Percentiles rank a stretch among this genome's conserved stretches.
Evolutionary conservation across 768 basidiomycete genomes (phyloP).

Genomic region (Lactifluus subvellereus): DNA sequence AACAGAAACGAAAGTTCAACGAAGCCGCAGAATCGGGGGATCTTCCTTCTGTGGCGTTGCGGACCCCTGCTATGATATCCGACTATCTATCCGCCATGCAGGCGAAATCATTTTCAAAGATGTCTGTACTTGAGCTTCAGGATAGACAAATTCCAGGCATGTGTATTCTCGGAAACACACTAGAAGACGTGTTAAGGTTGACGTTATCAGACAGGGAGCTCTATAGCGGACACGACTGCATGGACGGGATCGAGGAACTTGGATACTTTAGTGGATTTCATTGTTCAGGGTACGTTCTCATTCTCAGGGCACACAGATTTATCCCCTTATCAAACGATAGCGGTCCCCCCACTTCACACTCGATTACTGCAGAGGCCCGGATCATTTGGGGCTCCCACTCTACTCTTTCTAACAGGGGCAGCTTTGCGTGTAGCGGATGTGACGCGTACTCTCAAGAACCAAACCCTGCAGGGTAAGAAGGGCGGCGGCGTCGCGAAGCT

Average conservation of each 20-base stretch:
- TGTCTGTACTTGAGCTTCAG: conserved; percentile 72
- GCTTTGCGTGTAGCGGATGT: conserved; percentile 90
- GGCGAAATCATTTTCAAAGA: conserved; percentile 58
- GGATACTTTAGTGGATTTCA: conserved; percentile 68
- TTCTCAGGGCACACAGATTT: not conserved
- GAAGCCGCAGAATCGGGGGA: conserved; percentile 38
- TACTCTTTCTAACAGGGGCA: conserved; percentile 81
- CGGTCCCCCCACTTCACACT: conserved; percentile 57
- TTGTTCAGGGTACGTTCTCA: conserved; percentile 52
- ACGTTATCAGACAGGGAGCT: conserved; percentile 52
- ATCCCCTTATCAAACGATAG: conserved; percentile 34
- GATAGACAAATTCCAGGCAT: conserved; percentile 76
- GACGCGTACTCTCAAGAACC: conserved; percentile 65
- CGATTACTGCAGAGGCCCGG: conserved; percentile 74
- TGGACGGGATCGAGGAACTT: conserved; percentile 71
- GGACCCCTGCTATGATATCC: conserved; percentile 51
- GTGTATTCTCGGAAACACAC: conserved; percentile 26
- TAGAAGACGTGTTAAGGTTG: conserved; percentile 40
- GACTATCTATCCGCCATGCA: conserved; percentile 64
- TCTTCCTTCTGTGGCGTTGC: conserved; percentile 46
- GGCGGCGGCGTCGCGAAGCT: conserved; percentile 91
- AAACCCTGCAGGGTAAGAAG: conserved; percentile 67
- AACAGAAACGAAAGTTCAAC: conserved; percentile 60
- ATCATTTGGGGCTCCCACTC: conserved; percentile 74
- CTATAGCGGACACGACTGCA: conserved; percentile 68